Evolutionary conservation across 2,329 filamentous ascomycete species (phyloP).

Genomic region (Lecanoromycetidae sp.): DNA sequence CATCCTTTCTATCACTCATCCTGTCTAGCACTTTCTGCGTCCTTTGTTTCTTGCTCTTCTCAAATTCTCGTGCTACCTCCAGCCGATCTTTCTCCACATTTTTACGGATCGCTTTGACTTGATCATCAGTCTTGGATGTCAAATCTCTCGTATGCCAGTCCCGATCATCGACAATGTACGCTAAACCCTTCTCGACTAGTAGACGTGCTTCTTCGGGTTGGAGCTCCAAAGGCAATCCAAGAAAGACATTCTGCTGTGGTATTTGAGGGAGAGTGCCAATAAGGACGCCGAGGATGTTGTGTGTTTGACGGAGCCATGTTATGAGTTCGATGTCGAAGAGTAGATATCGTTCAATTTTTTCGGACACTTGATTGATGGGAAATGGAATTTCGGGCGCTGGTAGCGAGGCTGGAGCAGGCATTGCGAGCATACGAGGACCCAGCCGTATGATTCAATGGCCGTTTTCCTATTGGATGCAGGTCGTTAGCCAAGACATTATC

Average conservation of each 20-base stretch:
- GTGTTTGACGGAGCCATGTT: conserved; percentile 61
- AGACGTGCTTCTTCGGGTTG: conserved; percentile 80
- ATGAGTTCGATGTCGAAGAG: conserved; percentile 79
- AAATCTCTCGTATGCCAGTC: conserved; percentile 49
- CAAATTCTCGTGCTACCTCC: conserved; percentile 36
- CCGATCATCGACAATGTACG: conserved; percentile 69
- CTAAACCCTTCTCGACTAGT: conserved; percentile 64
- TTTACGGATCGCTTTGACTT: conserved; percentile 50
- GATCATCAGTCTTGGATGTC: conserved; percentile 17
- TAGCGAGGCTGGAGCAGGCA: neutral
- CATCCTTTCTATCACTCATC: conserved; percentile 20
- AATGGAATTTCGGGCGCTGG: conserved; percentile 13
- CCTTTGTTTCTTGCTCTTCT: conserved; percentile 37
- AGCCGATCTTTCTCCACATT: conserved; percentile 44
- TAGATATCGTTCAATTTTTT: conserved; percentile 68
- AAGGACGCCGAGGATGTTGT: conserved; percentile 77
- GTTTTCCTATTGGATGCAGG: too few species aligned
- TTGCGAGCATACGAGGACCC: neutral
- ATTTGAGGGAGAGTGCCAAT: conserved; percentile 82
- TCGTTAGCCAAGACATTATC: too few species aligned
- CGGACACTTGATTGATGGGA: conserved; percentile 38
- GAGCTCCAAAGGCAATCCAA: conserved; percentile 76
- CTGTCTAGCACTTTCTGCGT: conserved; percentile 38
- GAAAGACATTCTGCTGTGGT: conserved; percentile 88
- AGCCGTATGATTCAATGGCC: too few species aligned